These are phyloP conservation scores for Dryas drummondii DNA, from an alignment of 306 rosid genomes.

Conservation along the genomic window DNA sequence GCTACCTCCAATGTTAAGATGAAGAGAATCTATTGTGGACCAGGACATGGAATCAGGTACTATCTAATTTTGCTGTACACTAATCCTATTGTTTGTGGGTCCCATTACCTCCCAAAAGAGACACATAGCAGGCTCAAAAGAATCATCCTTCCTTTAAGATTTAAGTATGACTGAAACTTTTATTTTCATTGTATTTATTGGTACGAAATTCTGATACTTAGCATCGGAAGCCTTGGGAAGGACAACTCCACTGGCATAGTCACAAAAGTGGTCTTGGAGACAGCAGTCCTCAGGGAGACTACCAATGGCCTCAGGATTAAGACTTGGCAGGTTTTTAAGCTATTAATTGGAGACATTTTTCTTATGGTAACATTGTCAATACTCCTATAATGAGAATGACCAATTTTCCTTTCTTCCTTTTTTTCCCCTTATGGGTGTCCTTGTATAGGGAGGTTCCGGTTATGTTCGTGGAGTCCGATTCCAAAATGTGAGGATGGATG, in stretches of 20 bases:
- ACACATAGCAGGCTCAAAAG: neutral
- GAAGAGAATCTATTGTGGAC: conserved; percentile 90
- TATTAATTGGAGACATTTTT: neutral
- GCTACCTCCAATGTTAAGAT: conserved; percentile 88
- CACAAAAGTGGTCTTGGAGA: conserved; percentile 82
- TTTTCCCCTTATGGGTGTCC: neutral
- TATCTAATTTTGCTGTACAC: conserved; percentile 1
- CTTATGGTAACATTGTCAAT: neutral
- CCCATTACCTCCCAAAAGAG: conserved; percentile 6
- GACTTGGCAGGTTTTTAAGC: conserved; percentile 84
- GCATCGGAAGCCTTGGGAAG: conserved; percentile 99
- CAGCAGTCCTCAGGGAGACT: conserved; percentile 69
- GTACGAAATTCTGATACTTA: conserved; percentile 17
- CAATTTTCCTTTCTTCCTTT: conserved; percentile 7
- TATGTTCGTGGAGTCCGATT: conserved; percentile 77
- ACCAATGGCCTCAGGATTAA: conserved; percentile 91
- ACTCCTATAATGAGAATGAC: conserved; percentile 9
- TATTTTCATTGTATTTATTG: neutral
- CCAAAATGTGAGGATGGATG: conserved; percentile 80
- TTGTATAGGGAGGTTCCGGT: conserved; percentile 90
- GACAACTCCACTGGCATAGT: conserved; percentile 83
- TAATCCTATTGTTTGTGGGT: neutral
- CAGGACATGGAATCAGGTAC: conserved; percentile 99
- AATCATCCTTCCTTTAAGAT: neutral
- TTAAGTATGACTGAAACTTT: neutral